Conservation (phyloP, 2,329 filamentous ascomycete genomes). For the Fusarium incarnatum region DNA sequence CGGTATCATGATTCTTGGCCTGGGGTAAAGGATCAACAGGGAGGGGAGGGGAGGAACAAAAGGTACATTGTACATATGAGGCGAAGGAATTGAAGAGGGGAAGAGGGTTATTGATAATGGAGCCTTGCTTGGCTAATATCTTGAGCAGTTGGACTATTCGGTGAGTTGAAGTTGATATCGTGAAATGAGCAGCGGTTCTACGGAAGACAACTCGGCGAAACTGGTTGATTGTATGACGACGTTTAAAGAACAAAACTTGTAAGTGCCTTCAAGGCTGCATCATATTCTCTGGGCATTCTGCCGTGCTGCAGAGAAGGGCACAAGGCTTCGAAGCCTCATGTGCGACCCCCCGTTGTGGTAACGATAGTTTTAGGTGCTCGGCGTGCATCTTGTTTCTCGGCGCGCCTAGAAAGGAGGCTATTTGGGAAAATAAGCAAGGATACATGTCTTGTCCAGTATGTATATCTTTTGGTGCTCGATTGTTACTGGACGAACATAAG, state of each 20-base stretch:
- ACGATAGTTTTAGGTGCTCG: conserved; percentile 13
- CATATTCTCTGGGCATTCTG: conserved; percentile 20
- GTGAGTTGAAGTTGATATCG: background rate
- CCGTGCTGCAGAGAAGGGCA: background rate
- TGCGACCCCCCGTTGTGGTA: conserved; percentile 2
- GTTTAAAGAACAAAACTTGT: conserved; percentile 2
- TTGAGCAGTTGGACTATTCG: background rate
- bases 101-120: background rate
- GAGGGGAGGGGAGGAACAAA: too few species aligned
- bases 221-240: background rate
- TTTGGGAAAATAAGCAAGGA: background rate
- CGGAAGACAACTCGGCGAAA: background rate
- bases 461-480: background rate
- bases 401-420: background rate
- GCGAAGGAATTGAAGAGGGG: background rate
- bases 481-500: conserved; percentile 4
- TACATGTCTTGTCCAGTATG: background rate
- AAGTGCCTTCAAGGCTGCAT: conserved; percentile 7
- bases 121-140: background rate
- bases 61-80: background rate
- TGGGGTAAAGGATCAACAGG: conserved; percentile 11
- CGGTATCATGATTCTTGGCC: conserved; percentile 20
- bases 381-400: background rate
- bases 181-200: background rate
- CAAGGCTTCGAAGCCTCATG: background rate